Conservation (phyloP, 139 green algal genomes). For the Haematococcus lacustris region DNA sequence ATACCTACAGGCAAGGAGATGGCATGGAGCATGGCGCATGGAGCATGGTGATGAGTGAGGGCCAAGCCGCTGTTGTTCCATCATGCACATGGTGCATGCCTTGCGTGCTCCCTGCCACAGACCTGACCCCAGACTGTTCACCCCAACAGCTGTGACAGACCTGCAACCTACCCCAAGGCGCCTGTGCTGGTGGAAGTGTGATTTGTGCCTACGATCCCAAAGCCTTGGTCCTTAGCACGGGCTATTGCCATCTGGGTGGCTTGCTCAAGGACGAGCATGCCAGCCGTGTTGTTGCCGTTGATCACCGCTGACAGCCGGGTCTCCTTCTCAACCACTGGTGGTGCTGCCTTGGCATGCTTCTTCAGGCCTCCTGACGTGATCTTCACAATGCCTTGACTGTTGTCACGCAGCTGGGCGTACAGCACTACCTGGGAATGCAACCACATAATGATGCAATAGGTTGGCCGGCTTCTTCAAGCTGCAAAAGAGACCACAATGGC, state of each 20-base stretch:
- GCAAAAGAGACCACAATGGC: no score
- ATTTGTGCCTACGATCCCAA: slow-evolving; percentile 67
- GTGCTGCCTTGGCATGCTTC: slow-evolving; percentile 4
- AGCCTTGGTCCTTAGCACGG: slow-evolving; percentile 46
- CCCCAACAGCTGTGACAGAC: no score
- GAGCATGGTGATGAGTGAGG: no score
- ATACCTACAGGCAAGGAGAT: no score
- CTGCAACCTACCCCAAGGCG: slow-evolving; percentile 60
- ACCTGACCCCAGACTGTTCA: no score
- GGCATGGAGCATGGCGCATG: no score
- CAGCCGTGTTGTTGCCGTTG: slow-evolving; percentile 53
- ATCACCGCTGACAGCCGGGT: slow-evolving; percentile 50
- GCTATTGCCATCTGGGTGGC: slow-evolving; percentile 46
- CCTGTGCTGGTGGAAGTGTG: slow-evolving; percentile 63
- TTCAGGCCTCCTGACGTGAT: slow-evolving; percentile 62
- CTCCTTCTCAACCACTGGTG: slow-evolving; percentile 39
- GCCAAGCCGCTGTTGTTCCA: no score
- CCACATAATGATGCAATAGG: background rate
- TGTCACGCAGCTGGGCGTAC: slow-evolving; percentile 71
- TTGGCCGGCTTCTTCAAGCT: background rate
- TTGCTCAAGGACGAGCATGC: slow-evolving; percentile 63
- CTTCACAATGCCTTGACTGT: slow-evolving; percentile 79
- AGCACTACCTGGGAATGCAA: slow-evolving; percentile 57
- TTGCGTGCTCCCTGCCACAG: no score
- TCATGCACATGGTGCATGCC: no score